Conservation (phyloP, 2,329 filamentous ascomycete genomes). For the Escovopsis weberi region DNA sequence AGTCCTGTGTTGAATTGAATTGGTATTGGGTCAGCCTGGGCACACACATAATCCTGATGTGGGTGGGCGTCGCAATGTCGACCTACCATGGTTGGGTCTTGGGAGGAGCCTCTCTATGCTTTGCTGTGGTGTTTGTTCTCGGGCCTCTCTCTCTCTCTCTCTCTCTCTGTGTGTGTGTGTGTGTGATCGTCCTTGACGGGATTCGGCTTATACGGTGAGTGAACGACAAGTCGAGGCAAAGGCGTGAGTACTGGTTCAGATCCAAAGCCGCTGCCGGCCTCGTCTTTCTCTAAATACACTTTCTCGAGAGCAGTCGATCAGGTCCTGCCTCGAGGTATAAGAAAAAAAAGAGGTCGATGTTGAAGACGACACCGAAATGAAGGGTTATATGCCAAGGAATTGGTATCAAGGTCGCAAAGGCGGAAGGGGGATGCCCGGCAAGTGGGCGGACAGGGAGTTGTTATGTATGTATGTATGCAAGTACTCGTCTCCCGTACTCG, state of each 20-base stretch:
- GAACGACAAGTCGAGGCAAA: background rate
- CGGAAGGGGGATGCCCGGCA: constrained; percentile 19
- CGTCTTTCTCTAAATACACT: constrained; percentile 11
- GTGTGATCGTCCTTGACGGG: background rate
- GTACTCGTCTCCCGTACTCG: no score
- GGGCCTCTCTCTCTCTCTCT: constrained; percentile 3
- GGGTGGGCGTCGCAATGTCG: background rate
- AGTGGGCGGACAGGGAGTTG: constrained; percentile 29
- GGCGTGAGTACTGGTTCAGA: constrained; percentile 5
- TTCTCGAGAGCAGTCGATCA: constrained; percentile 6
- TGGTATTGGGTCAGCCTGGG: no score
- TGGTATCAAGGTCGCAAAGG: constrained; percentile 26
- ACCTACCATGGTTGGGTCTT: background rate
- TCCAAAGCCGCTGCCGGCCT: constrained; percentile 24
- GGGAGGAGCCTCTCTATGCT: constrained; percentile 13
- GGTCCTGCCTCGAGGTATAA: constrained; percentile 15
- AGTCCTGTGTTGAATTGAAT: constrained; percentile 16
- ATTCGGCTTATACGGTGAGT: background rate
- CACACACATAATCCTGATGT: background rate
- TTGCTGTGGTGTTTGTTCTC: constrained; percentile 12
- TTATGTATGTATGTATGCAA: constrained; percentile 27
- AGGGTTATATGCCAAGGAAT: constrained; percentile 19
- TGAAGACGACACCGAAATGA: constrained; percentile 16
- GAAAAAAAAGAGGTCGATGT: constrained; percentile 4
- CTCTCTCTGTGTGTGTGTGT: background rate